A percentile compares a stretch with the other conserved stretches of the same genome.
phyloP scores from a whole-genome alignment of 2,329 filamentous ascomycete genomes.

The Cylindrodendrum hubeiense region DNA sequence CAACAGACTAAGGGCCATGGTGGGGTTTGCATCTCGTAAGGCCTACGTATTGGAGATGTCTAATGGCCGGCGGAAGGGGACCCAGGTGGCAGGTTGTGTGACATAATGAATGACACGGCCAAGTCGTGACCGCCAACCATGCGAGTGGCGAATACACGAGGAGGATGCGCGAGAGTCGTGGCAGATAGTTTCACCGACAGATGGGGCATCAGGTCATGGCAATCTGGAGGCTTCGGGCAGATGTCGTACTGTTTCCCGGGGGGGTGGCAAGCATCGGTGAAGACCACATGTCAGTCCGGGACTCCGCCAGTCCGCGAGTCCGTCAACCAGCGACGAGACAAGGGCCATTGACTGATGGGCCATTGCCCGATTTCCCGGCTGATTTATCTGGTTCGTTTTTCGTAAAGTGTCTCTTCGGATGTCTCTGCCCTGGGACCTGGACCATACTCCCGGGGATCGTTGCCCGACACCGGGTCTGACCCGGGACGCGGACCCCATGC shows the following conservation, averaged over 20 bases:
- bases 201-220: constrained; percentile 30
- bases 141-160: neutral
- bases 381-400: constrained; percentile 12
- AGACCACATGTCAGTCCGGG: constrained; percentile 2
- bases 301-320: constrained; percentile 7
- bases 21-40: constrained; percentile 31
- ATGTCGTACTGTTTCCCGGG: constrained; percentile 1
- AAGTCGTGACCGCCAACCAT: neutral
- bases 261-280: constrained; percentile 2
- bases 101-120: constrained; percentile 7
- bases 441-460: constrained; percentile 32
- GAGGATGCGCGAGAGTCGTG: neutral
- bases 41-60: constrained; percentile 5
- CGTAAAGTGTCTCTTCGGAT: neutral
- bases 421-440: neutral
- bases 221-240: constrained; percentile 5
- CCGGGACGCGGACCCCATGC: constrained; percentile 11
- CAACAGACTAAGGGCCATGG: constrained; percentile 20
- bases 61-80: constrained; percentile 11
- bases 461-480: constrained; percentile 32
- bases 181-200: constrained; percentile 12
- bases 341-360: neutral
- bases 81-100: constrained; percentile 1
- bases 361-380: constrained; percentile 31
- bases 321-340: constrained; percentile 1